Evolutionary conservation across 2,329 filamentous ascomycete species (phyloP).

Genomic region (Ophiostoma perfectum): DNA sequence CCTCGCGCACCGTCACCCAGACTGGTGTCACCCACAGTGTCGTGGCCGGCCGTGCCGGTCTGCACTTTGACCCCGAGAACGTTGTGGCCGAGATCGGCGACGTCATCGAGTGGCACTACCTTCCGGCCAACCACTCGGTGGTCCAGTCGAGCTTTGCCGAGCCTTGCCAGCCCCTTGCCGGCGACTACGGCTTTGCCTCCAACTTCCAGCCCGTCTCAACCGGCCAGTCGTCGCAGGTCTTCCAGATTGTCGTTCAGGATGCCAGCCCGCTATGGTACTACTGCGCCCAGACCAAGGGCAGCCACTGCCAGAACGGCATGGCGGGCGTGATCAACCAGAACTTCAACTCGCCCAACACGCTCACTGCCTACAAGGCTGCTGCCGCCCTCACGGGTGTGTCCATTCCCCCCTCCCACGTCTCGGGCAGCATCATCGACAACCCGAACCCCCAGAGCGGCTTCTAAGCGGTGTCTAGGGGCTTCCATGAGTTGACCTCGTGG

Average conservation of each 20-base stretch:
- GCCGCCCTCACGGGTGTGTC: constrained; percentile 34
- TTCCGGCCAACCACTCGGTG: constrained; percentile 40
- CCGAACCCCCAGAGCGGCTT: constrained; percentile 40
- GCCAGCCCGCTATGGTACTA: constrained; percentile 30
- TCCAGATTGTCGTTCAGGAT: constrained; percentile 42
- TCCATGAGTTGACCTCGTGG: no score
- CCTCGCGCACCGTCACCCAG: constrained; percentile 34
- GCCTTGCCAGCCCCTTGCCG: constrained; percentile 40
- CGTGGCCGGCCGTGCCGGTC: constrained; percentile 41
- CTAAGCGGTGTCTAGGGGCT: constrained; percentile 20
- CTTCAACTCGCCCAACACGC: constrained; percentile 37
- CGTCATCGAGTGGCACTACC: constrained; percentile 51
- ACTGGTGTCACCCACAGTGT: constrained; percentile 43
- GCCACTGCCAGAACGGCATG: constrained; percentile 15
- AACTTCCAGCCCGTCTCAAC: constrained; percentile 38
- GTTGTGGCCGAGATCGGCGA: constrained; percentile 46
- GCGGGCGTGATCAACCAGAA: constrained; percentile 40
- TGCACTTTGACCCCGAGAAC: constrained; percentile 47
- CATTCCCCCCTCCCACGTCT: constrained; percentile 34
- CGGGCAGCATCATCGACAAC: constrained; percentile 38
- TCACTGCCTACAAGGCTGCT: constrained; percentile 36
- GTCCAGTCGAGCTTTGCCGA: constrained; percentile 39
- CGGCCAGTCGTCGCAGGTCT: constrained; percentile 39
- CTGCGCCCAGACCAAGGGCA: constrained; percentile 27
- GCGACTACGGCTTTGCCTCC: constrained; percentile 39